Conservation (phyloP, 2,329 filamentous ascomycete genomes). For the Thielaviopsis punctulata region DNA sequence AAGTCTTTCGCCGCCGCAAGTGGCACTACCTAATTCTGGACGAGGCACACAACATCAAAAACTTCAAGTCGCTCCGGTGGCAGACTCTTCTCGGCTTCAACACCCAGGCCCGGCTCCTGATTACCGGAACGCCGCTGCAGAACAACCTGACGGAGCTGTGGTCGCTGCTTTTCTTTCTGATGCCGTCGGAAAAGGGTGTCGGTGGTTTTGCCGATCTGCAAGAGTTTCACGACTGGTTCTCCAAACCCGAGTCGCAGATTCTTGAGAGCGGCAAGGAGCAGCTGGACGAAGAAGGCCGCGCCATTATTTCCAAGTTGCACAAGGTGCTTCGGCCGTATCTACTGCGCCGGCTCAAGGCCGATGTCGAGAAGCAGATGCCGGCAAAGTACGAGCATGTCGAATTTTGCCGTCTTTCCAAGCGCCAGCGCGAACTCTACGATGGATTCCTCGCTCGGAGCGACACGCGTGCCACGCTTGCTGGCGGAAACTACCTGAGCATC, state of each 20-base stretch:
- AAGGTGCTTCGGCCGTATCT: constrained; percentile 86
- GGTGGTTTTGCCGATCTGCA: constrained; percentile 88
- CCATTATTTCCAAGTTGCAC: constrained; percentile 84
- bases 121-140: constrained; percentile 89
- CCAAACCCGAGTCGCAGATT: constrained; percentile 88
- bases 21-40: constrained; percentile 99
- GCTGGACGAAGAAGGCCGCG: constrained; percentile 84
- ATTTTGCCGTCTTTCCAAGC: constrained; percentile 85
- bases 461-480: constrained; percentile 73
- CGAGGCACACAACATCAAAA: constrained; percentile 98
- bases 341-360: constrained; percentile 76
- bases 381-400: constrained; percentile 96
- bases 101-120: constrained; percentile 66
- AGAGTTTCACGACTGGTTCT: constrained; percentile 92
- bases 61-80: constrained; percentile 96
- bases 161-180: constrained; percentile 92
- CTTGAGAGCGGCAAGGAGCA: constrained; percentile 85
- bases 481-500: constrained; percentile 91
- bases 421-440: constrained; percentile 89
- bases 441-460: constrained; percentile 84
- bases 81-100: constrained; percentile 89
- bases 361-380: constrained; percentile 98
- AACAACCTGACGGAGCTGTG: constrained; percentile 95
- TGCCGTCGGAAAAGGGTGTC: constrained; percentile 74
- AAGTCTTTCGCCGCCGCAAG: constrained; percentile 75